Evolutionary conservation across 2,329 filamentous ascomycete genomes (phyloP), one percentile per base, ranked within the genome.

Genomic region (Rhynchosporium graminicola): DNA sequence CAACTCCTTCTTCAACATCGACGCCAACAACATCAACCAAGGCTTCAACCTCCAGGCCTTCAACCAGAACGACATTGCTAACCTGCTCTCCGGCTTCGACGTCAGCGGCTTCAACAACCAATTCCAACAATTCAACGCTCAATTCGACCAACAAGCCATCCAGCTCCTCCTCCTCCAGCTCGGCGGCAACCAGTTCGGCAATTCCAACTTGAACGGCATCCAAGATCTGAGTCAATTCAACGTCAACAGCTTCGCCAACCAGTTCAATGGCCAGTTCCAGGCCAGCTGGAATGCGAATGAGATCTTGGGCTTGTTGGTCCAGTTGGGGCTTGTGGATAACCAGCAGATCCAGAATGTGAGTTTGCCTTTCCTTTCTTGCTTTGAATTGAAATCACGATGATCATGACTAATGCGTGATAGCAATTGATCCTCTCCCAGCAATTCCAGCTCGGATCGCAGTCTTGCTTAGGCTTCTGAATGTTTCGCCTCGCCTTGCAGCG

Each of bases 11-110:
- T 62, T 62, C 33, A 36, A 61, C 13, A 43, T 26, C 13, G 43
- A 28, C 13, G 20, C 20, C 20, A 20, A 20, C 20, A 20, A 20
- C 20, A 20, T 20, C 20, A 52, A 55, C 33, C 45, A 50, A 51
- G 10, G 46, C n/a, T 61, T 55, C 60, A 63, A 63, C 36, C 40
- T 60, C 50, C 47, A 60, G 20, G 33, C 59, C 4, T 60, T 65
- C 58, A 55, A 59, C 12, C 31, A 58, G n/a, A 65, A 62, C 55
- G 65, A 56, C 15, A 61, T 63, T n/a, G 43, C 45, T n/a, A 43
- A 45, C 20, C 50, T 63, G 10, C 61, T 63, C n/a, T 3, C 12
- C 4, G 52, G 57, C 26, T 63, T 63, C 31, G 52, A 63, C 38
- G n/a, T 63, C 38, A 56, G 59, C 26, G 26, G 33, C 26, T 63